These are phyloP conservation scores for Carallia pectinifolia DNA, from an alignment of 345 rosid species.

Conservation along the genomic window DNA sequence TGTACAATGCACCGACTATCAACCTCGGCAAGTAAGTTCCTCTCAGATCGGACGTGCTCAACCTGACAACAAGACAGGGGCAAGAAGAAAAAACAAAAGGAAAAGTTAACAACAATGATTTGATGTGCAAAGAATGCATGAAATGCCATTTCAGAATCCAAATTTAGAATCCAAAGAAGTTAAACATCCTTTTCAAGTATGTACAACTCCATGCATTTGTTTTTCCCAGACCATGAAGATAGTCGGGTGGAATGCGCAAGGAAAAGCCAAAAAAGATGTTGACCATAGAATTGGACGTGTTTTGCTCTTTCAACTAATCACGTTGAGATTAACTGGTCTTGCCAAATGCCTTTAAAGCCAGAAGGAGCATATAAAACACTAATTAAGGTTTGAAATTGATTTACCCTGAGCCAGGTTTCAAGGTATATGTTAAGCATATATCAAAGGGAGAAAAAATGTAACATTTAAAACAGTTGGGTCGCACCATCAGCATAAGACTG, in stretches of 20 bases:
- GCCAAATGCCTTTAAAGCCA: neutral
- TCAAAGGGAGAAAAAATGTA: no score
- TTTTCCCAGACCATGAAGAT: neutral
- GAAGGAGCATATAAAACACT: neutral
- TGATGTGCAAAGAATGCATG: constrained; percentile 2
- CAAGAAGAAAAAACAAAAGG: neutral
- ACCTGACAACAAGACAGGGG: constrained; percentile 49
- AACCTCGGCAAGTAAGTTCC: constrained; percentile 96
- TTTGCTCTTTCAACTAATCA: no score
- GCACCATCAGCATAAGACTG: no score
- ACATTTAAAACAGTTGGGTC: no score
- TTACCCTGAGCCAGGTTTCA: neutral
- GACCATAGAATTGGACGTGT: neutral
- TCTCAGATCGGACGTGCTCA: constrained; percentile 97
- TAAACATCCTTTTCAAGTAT: constrained; percentile 2
- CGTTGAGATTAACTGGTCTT: no score
- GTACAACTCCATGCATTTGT: neutral
- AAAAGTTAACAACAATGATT: constrained; percentile 7
- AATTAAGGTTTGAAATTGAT: neutral
- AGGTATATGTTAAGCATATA: neutral
- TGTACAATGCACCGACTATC: constrained; percentile 93
- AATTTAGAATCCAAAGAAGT: neutral
- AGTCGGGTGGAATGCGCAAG: neutral
- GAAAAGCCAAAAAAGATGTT: neutral
- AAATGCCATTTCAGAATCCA: neutral